Evolutionary conservation across 441 rosid genomes (phyloP).

Genomic region (Cnidoscolus chayamansa): DNA sequence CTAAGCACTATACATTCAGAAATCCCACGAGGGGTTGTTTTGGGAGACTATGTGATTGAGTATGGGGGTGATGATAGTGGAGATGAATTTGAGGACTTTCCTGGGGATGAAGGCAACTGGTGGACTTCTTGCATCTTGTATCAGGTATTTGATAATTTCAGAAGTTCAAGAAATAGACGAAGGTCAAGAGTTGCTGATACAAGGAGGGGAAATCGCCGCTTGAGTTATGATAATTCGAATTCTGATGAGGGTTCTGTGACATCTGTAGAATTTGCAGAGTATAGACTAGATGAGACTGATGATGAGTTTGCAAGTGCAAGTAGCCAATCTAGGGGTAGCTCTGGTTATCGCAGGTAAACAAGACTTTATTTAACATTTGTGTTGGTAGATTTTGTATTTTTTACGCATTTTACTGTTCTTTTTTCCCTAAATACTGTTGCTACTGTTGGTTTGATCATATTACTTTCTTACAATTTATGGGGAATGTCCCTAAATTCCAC

Average conservation of each 20-base stretch:
- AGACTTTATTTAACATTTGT: not conserved
- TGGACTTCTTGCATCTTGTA: slow-evolving; percentile 96
- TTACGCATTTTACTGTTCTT: too few relatives aligned
- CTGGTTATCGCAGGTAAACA: slow-evolving; percentile 73
- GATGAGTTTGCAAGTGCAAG: slow-evolving; percentile 62
- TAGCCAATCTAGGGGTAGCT: slow-evolving; percentile 53
- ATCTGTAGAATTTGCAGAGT: slow-evolving; percentile 71
- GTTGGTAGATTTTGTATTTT: too few relatives aligned
- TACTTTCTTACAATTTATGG: slow-evolving; percentile 4
- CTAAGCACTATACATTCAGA: slow-evolving; percentile 97
- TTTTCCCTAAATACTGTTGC: not conserved
- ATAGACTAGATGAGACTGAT: slow-evolving; percentile 45
- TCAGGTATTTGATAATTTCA: slow-evolving; percentile 83
- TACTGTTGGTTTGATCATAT: not conserved
- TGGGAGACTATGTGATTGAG: slow-evolving; percentile 97
- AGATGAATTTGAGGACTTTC: slow-evolving; percentile 86
- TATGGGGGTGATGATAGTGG: slow-evolving; percentile 85
- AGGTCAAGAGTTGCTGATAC: slow-evolving; percentile 70
- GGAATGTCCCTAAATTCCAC: slow-evolving; percentile 31
- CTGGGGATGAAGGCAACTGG: slow-evolving; percentile 74
- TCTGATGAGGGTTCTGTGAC: slow-evolving; percentile 93
- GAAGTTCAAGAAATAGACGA: slow-evolving; percentile 84
- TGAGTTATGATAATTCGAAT: slow-evolving; percentile 66
- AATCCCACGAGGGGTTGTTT: slow-evolving; percentile 88
- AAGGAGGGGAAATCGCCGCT: slow-evolving; percentile 69